Base-by-base conservation (phyloP, 208 protist species). In the Herpetomonas samuelpessoai region DNA sequence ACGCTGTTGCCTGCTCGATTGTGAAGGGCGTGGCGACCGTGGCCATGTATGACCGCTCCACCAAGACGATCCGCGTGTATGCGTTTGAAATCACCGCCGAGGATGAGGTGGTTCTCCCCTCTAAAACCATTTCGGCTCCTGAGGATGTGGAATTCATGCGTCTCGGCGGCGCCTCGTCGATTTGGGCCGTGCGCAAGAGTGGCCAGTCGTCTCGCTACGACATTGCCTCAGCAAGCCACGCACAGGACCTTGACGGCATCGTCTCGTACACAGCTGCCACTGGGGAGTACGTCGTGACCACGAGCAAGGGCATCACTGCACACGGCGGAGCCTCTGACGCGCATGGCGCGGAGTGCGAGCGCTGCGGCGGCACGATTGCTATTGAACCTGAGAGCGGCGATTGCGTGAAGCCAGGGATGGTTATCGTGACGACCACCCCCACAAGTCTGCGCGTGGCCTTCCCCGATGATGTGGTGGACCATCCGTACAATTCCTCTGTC, bases 1-100 rank as follows among this genome's bases (percentile, higher is more conserved):
- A 54, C 21, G 67, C 68, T 2, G 72, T 65, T 18, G 62, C 74
- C 2, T 93, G 87, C 63, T 35, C 65, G 6, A 45, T 81, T 21
- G 38, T 16, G 19, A 70, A 65, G n/a, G 62, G 60, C 16, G 60
- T 38, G 25, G 65, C 72, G 3, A 62, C 52, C 3, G 56, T 87
- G 22, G 76, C 69, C 39, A 60, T 68, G 10, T 57, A 72, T 48
- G 68, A 75, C 44, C 57, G 38, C 16, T 6, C 4, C 44, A 24
- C 44, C 19, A 14, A 24, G 14, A 41, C 50, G 21, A 71, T 80
- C 25, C 61, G 63, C 53, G 30, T 84, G 27, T 88, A 71, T 54
- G 45, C 52, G 38, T 71, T 88, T 49, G 65, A 72, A 26, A 49
- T 70, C 44, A 52, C 61, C 0, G 62, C 65, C 1, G 74, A 79